Base-by-base conservation (phyloP, 192 early-diverging fungal species). In the Backusella morwellensis region DNA sequence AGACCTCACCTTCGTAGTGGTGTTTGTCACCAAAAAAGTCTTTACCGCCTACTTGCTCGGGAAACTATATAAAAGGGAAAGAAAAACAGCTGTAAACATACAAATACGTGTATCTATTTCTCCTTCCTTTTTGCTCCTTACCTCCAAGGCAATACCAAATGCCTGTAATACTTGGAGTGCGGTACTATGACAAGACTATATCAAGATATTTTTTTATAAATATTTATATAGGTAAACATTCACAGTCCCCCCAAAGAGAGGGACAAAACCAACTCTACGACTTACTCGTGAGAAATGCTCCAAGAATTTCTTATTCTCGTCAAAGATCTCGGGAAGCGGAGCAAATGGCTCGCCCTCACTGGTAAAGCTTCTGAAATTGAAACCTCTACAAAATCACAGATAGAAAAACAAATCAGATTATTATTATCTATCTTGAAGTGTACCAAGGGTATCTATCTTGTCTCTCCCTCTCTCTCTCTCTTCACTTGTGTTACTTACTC, bases 71-170 rank as follows among this genome's bases (percentile, higher is more conserved):
- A 9, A 1, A 23, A 36, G 56, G 2, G 12, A 42, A 2, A 42
- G 12, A 14, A 44, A 44, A 44, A 44, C 12, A 44, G 15, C 0
- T 17, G 6, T 52, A n/a, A 19, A 19, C 21, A 52, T 52, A 21
- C 19, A 52, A 21, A 52, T 19, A 52, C 14, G 5, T 29, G 32
- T 83, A 44, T n/a, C 42, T 75, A 21, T 88, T 85, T 26, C 83
- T 88, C 21, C 85, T 21, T 82, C 86, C 26, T 83, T 9, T 68
- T 59, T 77, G 81, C 81, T 32, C 15, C 85, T 82, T 40, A 93
- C 88, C 73, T 81, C 77, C 15, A 93, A 85, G 7, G 86, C 89
- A 32, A 93, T 84, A 11, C 90, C 90, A 79, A 92, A 88, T 44
- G 86, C 82, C 68, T 86, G 78, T 59, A 93, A 74, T 47, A 92